phyloP scores from a whole-genome alignment of 345 rosid genomes.

The Acer campestre region DNA sequence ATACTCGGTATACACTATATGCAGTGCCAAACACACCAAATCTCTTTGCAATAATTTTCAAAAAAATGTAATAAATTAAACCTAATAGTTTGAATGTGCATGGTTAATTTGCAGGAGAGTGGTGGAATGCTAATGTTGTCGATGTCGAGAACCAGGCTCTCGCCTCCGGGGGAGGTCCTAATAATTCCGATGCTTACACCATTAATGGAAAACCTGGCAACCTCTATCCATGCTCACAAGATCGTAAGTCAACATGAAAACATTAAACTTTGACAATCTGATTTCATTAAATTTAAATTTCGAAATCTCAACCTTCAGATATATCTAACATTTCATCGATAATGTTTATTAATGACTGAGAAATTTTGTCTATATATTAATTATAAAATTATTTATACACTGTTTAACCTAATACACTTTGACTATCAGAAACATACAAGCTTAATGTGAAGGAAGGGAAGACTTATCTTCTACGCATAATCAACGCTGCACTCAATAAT shows the following conservation, averaged over 20 bases:
- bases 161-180: slow-evolving; percentile 61
- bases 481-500: slow-evolving; percentile 88
- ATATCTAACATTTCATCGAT: too few relatives aligned
- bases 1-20: slow-evolving; percentile 50
- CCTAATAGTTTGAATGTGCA: too few relatives aligned
- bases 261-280: too few relatives aligned
- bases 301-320: too few relatives aligned
- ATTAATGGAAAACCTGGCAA: slow-evolving; percentile 92
- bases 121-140: slow-evolving; percentile 82
- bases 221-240: slow-evolving; percentile 74
- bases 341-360: too few relatives aligned
- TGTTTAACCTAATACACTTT: neutral
- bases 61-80: neutral
- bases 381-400: too few relatives aligned
- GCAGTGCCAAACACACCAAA: neutral
- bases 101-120: slow-evolving; percentile 58
- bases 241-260: slow-evolving; percentile 34
- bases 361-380: too few relatives aligned
- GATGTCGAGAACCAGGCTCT: slow-evolving; percentile 57
- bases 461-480: slow-evolving; percentile 72
- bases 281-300: too few relatives aligned
- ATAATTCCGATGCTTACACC: slow-evolving; percentile 74
- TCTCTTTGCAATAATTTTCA: neutral
- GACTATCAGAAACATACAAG: slow-evolving; percentile 50
- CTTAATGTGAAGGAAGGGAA: slow-evolving; percentile 66